Evolutionary conservation across 345 rosid species (phyloP).

Genomic region (Citrus hindsii): DNA sequence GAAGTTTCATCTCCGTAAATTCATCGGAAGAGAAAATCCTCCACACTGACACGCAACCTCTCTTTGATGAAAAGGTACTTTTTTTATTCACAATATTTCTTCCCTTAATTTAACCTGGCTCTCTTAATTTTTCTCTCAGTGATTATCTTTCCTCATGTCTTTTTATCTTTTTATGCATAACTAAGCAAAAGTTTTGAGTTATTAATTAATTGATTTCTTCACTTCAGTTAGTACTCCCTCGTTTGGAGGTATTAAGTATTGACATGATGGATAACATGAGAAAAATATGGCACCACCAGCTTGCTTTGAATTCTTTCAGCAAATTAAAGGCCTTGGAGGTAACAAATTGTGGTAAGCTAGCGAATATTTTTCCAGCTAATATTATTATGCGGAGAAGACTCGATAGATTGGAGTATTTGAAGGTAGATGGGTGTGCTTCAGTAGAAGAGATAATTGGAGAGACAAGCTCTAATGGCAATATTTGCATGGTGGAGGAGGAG

Average conservation of each 20-base stretch:
- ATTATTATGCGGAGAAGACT: neutral
- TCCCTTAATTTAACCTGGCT: too few relatives aligned
- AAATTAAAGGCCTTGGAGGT: neutral
- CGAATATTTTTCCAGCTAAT: neutral
- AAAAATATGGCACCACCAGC: neutral
- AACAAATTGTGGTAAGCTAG: neutral
- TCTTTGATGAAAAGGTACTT: neutral
- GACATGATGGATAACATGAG: neutral
- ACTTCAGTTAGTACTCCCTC: neutral
- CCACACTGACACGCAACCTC: neutral
- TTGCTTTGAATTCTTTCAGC: neutral
- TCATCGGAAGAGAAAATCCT: neutral
- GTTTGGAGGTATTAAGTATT: neutral
- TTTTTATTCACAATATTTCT: neutral
- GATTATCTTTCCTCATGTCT: too few relatives aligned
- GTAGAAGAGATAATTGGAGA: slow-evolving; percentile 12
- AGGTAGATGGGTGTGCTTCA: neutral
- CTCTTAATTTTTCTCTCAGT: too few relatives aligned
- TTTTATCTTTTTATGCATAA: too few relatives aligned
- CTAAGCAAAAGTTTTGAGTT: too few relatives aligned
- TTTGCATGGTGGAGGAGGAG: neutral
- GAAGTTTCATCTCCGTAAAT: neutral
- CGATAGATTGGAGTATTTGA: neutral
- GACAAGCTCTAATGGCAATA: neutral
- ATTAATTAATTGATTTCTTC: too few relatives aligned